Evolutionary conservation across 164 flowering plant species (phyloP).

Genomic region (Santalum album): DNA sequence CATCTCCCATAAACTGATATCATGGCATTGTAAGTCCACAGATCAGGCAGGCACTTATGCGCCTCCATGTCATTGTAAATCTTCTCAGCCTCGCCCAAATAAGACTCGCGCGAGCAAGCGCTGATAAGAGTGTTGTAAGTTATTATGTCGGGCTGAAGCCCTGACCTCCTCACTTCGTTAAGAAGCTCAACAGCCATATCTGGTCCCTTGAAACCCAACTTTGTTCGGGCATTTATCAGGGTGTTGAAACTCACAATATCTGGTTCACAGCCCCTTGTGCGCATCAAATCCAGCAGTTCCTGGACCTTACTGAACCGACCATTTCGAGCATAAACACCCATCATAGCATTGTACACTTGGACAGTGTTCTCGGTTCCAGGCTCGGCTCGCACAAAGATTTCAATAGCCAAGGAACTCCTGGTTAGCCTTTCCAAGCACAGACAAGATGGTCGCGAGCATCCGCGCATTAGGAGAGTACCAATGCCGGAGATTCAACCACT

Average conservation of each 20-base stretch:
- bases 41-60: slow-evolving; percentile 64
- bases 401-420: slow-evolving; percentile 75
- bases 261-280: slow-evolving; percentile 69
- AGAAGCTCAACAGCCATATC: slow-evolving; percentile 55
- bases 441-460: slow-evolving; percentile 81
- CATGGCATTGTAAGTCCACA: slow-evolving; percentile 99
- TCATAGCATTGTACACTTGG: slow-evolving; percentile 91
- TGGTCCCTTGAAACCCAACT: slow-evolving; percentile 40
- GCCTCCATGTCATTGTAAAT: slow-evolving; percentile 58
- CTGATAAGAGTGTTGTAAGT: slow-evolving; percentile 93
- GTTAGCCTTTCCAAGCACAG: slow-evolving; percentile 81
- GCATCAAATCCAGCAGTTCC: slow-evolving; percentile 65
- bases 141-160: slow-evolving; percentile 76
- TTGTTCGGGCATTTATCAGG: slow-evolving; percentile 76
- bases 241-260: slow-evolving; percentile 92
- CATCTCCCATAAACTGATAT: slow-evolving; percentile 87
- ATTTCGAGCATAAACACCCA: slow-evolving; percentile 86
- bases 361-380: slow-evolving; percentile 41
- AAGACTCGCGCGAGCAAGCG: slow-evolving; percentile 74
- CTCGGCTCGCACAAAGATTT: slow-evolving; percentile 59
- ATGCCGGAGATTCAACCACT: slow-evolving; percentile 80
- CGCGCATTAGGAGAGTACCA: slow-evolving; percentile 80
- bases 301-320: slow-evolving; percentile 65
- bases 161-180: slow-evolving; percentile 59
- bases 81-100: slow-evolving; percentile 67